phyloP scores from a whole-genome alignment of 164 flowering plant species.

The Warburgia ugandensis region DNA sequence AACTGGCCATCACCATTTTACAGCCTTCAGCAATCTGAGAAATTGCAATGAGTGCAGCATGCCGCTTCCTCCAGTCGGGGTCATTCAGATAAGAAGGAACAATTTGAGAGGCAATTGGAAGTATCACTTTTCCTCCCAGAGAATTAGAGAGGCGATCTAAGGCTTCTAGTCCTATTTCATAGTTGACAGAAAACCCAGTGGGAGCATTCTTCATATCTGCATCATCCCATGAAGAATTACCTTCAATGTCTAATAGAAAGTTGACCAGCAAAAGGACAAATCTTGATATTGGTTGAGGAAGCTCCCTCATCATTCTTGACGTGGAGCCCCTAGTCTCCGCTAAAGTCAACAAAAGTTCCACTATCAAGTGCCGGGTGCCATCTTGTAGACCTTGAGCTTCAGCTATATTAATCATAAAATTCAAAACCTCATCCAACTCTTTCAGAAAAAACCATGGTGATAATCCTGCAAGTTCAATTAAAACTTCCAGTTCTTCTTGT shows the following conservation, averaged over 20 bases:
- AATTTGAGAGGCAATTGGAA: constrained; percentile 21
- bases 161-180: constrained; percentile 21
- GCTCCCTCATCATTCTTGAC: constrained; percentile 23
- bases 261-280: constrained; percentile 21
- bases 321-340: constrained; percentile 27
- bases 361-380: constrained; percentile 21
- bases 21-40: constrained; percentile 30
- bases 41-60: constrained; percentile 23
- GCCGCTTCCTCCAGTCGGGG: constrained; percentile 28
- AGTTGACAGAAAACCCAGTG: constrained; percentile 22
- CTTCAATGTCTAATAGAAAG: constrained; percentile 23
- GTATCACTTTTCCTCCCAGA: constrained; percentile 26
- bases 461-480: constrained; percentile 24
- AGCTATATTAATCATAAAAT: constrained; percentile 23
- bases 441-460: constrained; percentile 23
- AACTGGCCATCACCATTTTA: constrained; percentile 15
- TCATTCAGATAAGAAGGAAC: constrained; percentile 22
- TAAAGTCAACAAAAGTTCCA: constrained; percentile 26
- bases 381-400: constrained; percentile 23
- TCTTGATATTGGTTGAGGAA: constrained; percentile 21
- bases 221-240: constrained; percentile 18
- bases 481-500: constrained; percentile 21
- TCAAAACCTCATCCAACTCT: constrained; percentile 19
- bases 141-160: constrained; percentile 23
- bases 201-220: constrained; percentile 22